phyloP scores from a whole-genome alignment of 495 filamentous ascomycete species.

The Aspergillus coremiiformis region DNA sequence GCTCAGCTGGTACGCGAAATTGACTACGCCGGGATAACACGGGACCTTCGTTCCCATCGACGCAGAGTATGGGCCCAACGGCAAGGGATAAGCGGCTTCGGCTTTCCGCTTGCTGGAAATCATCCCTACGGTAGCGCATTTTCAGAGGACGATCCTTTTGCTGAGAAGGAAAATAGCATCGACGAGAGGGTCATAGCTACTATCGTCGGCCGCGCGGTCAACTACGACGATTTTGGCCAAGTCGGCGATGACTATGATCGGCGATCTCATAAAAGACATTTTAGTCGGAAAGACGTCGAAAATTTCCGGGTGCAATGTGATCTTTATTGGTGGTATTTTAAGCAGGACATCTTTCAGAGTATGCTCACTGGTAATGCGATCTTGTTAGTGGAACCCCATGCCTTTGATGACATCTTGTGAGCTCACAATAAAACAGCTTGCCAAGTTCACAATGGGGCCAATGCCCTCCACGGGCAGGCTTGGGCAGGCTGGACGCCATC shows the following conservation, averaged over 20 bases:
- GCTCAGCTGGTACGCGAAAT: slow-evolving; percentile 77
- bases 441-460: slow-evolving; percentile 73
- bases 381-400: slow-evolving; percentile 55
- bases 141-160: slow-evolving; percentile 37
- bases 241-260: slow-evolving; percentile 24
- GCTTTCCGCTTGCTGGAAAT: slow-evolving; percentile 10
- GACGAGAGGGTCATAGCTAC: slow-evolving; percentile 37
- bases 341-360: slow-evolving; percentile 89
- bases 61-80: slow-evolving; percentile 23
- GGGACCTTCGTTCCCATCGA: slow-evolving; percentile 53
- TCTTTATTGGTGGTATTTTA: slow-evolving; percentile 93
- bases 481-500: slow-evolving; percentile 71
- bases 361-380: slow-evolving; percentile 77
- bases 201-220: slow-evolving; percentile 38
- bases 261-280: slow-evolving; percentile 25
- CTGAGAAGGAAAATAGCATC: slow-evolving; percentile 35
- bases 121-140: slow-evolving; percentile 13
- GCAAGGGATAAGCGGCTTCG: slow-evolving; percentile 12
- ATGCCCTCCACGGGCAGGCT: slow-evolving; percentile 73
- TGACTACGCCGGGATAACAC: slow-evolving; percentile 64
- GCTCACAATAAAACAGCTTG: slow-evolving; percentile 47
- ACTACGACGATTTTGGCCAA: slow-evolving; percentile 40
- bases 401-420: neutral
- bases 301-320: slow-evolving; percentile 74
- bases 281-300: slow-evolving; percentile 66